phyloP scores from a whole-genome alignment of 352 stramenopile species.

The Phytophthora ramorum region DNA sequence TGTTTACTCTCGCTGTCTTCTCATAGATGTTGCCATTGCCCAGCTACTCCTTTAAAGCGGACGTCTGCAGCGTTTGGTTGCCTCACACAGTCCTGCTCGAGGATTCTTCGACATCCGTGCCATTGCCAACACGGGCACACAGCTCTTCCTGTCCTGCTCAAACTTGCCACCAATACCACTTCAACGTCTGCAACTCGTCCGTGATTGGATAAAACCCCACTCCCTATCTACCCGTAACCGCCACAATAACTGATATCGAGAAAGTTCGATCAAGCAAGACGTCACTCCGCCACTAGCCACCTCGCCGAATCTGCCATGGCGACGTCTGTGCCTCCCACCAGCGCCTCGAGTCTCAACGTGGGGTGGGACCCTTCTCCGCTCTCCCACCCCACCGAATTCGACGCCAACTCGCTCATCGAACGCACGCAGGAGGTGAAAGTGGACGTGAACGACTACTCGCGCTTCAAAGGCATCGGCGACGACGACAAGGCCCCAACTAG shows the following conservation, averaged over 20 bases:
- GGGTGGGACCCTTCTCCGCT: constrained; percentile 59
- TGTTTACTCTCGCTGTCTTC: no score
- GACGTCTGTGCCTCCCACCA: constrained; percentile 25
- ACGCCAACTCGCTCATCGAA: constrained; percentile 64
- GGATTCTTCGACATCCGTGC: no score
- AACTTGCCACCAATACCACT: no score
- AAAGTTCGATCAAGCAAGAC: constrained; percentile 28
- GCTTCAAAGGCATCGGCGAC: constrained; percentile 82
- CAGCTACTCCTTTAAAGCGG: no score
- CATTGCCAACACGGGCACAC: no score
- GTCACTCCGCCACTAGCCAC: constrained; percentile 15
- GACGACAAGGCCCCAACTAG: constrained; percentile 38
- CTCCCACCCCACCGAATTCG: constrained; percentile 21
- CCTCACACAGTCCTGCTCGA: no score
- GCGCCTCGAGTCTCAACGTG: constrained; percentile 44
- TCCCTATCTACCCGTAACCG: background rate
- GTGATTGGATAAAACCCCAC: no score
- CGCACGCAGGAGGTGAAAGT: constrained; percentile 68
- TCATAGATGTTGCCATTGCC: no score
- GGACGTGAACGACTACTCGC: constrained; percentile 89
- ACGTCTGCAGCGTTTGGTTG: no score
- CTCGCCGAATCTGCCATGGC: constrained; percentile 11
- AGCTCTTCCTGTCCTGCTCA: no score
- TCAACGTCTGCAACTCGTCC: no score
- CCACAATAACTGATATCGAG: constrained; percentile 12